Conservation (phyloP, 2,329 filamentous ascomycete genomes). For the Diaporthe aspalathi region DNA sequence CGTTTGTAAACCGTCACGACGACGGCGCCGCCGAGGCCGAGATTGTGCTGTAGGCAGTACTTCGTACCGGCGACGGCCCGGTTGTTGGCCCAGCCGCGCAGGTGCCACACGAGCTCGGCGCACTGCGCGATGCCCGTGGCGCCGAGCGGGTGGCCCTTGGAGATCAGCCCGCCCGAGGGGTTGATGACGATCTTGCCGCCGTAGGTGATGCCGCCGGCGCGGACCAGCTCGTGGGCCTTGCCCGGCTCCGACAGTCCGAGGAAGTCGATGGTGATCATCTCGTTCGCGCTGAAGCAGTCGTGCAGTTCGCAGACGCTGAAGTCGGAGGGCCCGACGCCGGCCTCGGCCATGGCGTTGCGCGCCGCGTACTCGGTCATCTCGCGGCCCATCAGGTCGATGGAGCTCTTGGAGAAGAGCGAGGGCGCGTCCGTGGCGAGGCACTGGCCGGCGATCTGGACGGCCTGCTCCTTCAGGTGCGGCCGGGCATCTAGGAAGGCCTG, state of each 20-base stretch:
- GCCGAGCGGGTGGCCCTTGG: constrained; percentile 94
- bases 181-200: constrained; percentile 87
- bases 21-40: constrained; percentile 89
- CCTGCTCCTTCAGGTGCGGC: constrained; percentile 83
- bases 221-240: constrained; percentile 92
- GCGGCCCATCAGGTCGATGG: constrained; percentile 91
- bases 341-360: constrained; percentile 77
- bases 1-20: constrained; percentile 92
- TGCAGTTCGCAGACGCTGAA: constrained; percentile 91
- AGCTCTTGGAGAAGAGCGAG: constrained; percentile 78
- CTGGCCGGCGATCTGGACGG: constrained; percentile 91
- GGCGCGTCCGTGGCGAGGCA: constrained; percentile 86
- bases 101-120: constrained; percentile 93
- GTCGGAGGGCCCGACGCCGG: constrained; percentile 74
- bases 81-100: constrained; percentile 97
- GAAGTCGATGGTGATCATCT: constrained; percentile 90
- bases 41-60: constrained; percentile 88
- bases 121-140: constrained; percentile 96
- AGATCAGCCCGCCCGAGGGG: constrained; percentile 93
- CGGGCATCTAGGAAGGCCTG: constrained; percentile 87
- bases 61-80: constrained; percentile 75
- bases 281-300: constrained; percentile 96
- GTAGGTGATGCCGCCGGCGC: constrained; percentile 90
- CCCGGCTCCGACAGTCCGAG: constrained; percentile 82
- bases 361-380: constrained; percentile 83